These are phyloP conservation scores for Diospyros kaki DNA, from an alignment of 148 eudicot species.

Conservation along the genomic window DNA sequence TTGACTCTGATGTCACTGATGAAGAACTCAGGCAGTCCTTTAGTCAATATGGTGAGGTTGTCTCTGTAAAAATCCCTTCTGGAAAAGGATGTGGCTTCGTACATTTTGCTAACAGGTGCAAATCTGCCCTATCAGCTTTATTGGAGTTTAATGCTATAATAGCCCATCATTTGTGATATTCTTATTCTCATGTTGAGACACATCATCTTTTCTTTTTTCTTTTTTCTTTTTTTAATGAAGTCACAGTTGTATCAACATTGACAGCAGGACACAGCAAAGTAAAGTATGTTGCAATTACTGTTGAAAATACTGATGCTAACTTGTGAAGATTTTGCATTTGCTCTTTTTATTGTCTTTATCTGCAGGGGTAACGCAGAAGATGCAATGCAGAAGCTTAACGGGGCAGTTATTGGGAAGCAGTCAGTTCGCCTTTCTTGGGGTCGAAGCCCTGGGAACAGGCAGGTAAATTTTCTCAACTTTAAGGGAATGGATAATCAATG, in stretches of 20 bases:
- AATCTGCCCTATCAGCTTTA: not conserved
- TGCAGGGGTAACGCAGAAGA: conserved; percentile 44
- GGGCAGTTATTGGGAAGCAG: conserved; percentile 39
- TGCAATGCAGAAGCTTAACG: conserved; percentile 36
- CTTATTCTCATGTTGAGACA: not conserved
- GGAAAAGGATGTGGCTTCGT: conserved; percentile 74
- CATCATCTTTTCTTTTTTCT: not conserved
- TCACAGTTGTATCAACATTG: too few species aligned
- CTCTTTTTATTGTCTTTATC: conserved; percentile 2
- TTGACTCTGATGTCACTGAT: conserved; percentile 57
- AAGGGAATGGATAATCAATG: not conserved
- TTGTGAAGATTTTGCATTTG: not conserved
- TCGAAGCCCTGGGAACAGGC: conserved; percentile 40
- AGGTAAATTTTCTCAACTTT: conserved; percentile 26
- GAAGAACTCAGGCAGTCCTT: conserved; percentile 54
- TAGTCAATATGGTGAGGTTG: conserved; percentile 49
- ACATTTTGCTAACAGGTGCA: conserved; percentile 54
- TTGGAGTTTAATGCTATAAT: not conserved
- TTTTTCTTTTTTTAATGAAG: not conserved
- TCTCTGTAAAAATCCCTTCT: conserved; percentile 54
- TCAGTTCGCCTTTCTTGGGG: conserved; percentile 59
- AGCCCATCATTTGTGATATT: not conserved
- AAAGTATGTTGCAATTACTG: not conserved
- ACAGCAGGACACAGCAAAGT: not conserved
- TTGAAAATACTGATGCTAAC: not conserved